Base-by-base conservation (phyloP, 108 stramenopile species). In the Asterionellopsis glacialis region DNA sequence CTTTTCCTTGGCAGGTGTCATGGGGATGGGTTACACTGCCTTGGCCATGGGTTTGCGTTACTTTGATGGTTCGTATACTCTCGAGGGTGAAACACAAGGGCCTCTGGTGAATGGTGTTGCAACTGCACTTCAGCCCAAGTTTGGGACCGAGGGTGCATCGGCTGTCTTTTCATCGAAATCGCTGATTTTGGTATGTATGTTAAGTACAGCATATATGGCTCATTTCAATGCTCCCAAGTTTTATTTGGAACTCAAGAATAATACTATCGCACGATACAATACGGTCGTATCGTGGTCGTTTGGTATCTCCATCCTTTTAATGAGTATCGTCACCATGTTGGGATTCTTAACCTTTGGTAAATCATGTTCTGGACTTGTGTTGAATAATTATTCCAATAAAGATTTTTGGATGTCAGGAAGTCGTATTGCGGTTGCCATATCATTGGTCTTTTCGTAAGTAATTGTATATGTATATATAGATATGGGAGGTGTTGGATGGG, bases 271-370 rank as follows among this genome's bases (percentile, higher is more conserved):
- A 0, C 79, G 94, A 38, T 94, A 76, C 75, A 80, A 87, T 65
- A 73, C 68, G 1, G 87, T 96, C 22, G 95, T 95, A 13, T 51
- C 63, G 9, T 73, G 67, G 9, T 76, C 83, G 44, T 98, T 98
- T 79, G 72, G 74, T 18, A 77, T 85, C 68, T 70, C 80, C 25
- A 91, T 94, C 45, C 27, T 75, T 16, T 23, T 85, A 16, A 76
- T 86, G 69, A 73, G 80, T 28, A 92, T 84, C 69, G 85, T 87
- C 61, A 85, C 89, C 11, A 74, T 77, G 42, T 73, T 91, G 68
- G 95, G 94, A 21, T 97, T 93, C 67, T 65, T 93, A 10, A 96
- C 95, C 11, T 98, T 98, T 69, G 98, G 96, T 59, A 78, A 72
- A 25, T 67, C 76, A 10, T 72, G 84, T 56, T 60, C 78, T 56